These are phyloP conservation scores for Taphrina flavorubra DNA, from an alignment of 1,139 yeast genomes.

Conservation along the genomic window DNA sequence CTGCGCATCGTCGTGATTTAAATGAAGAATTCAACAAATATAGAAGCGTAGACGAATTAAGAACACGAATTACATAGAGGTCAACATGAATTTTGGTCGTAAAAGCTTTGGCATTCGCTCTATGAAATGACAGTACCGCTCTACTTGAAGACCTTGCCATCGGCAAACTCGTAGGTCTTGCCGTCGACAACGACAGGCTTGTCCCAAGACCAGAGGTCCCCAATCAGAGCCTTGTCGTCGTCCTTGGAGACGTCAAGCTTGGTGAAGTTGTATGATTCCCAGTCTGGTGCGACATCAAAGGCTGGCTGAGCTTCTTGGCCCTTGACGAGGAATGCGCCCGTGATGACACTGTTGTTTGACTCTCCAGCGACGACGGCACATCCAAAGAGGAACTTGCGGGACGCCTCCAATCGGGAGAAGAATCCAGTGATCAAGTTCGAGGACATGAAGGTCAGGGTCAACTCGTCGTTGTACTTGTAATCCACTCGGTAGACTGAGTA, in stretches of 20 bases:
- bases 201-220: conserved; percentile 87
- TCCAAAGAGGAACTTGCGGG: conserved; percentile 94
- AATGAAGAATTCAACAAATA: not conserved
- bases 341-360: conserved; percentile 97
- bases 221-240: conserved; percentile 70
- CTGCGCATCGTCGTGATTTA: not conserved
- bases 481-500: conserved; percentile 96
- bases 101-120: too few relatives aligned
- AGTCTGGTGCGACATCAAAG: conserved; percentile 98
- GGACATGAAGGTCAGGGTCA: conserved; percentile 96
- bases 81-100: not conserved
- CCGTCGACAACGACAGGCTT: conserved; percentile 82
- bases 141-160: conserved; percentile 48
- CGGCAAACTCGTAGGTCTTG: conserved; percentile 70
- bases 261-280: conserved; percentile 82
- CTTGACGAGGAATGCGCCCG: conserved; percentile 92
- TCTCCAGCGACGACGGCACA: conserved; percentile 94
- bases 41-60: not conserved
- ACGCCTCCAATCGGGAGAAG: conserved; percentile 92
- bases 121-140: not conserved
- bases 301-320: conserved; percentile 93
- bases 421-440: conserved; percentile 98
- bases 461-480: conserved; percentile 95
- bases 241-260: conserved; percentile 71
- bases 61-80: not conserved